A percentile compares a stretch with the other conserved stretches of the same genome.
These are phyloP conservation scores for Solanum lycopersicoides DNA, from an alignment of 257 asterid genomes.

Conservation along the genomic window DNA sequence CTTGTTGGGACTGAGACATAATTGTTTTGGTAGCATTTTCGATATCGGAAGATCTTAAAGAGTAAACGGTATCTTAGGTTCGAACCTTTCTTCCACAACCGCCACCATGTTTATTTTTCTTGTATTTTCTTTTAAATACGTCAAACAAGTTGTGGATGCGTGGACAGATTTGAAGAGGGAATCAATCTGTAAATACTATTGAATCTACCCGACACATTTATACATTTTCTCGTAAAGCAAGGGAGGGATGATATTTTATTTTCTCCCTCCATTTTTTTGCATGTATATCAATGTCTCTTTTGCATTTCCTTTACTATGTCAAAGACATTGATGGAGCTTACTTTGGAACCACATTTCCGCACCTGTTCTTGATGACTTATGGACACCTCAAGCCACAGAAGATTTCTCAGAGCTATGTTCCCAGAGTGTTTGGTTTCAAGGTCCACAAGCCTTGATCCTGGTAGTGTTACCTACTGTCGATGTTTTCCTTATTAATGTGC, in stretches of 20 bases:
- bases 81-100: background rate
- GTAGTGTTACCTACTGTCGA: background rate
- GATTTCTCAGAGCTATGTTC: conserved; percentile 30
- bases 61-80: background rate
- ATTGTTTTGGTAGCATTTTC: background rate
- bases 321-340: conserved; percentile 48
- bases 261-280: background rate
- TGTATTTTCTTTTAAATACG: background rate
- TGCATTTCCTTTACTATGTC: conserved; percentile 7
- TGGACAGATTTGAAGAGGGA: background rate
- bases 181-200: background rate
- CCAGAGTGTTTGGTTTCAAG: conserved; percentile 39
- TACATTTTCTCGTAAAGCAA: background rate
- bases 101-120: background rate
- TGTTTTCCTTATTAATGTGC: background rate
- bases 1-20: background rate
- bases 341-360: conserved; percentile 49
- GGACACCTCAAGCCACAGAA: conserved; percentile 39
- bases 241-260: background rate
- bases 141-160: background rate
- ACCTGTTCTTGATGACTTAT: conserved; percentile 36
- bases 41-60: background rate
- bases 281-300: conserved; percentile 1
- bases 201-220: background rate
- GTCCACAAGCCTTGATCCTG: conserved; percentile 27